These are phyloP conservation scores for Tylopilus vinaceipallidus DNA, from an alignment of 768 basidiomycete species.

Conservation along the genomic window DNA sequence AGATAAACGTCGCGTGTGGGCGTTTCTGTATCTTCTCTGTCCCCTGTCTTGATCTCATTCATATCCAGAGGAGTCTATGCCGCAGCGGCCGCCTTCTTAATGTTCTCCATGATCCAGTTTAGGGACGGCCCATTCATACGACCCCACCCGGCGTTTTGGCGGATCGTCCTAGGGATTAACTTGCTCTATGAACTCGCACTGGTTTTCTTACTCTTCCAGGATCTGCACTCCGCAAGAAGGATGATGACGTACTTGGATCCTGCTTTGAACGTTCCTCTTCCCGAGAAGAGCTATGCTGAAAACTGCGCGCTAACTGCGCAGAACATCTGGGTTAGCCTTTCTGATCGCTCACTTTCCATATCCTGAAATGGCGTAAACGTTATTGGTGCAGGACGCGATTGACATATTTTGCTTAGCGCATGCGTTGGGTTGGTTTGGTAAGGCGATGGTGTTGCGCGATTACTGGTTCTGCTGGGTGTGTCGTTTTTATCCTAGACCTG, in stretches of 20 bases:
- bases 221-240: slow-evolving; percentile 67
- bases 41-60: slow-evolving; percentile 15
- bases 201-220: slow-evolving; percentile 85
- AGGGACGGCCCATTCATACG: slow-evolving; percentile 88
- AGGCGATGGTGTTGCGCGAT: slow-evolving; percentile 85
- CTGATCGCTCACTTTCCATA: background rate
- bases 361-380: slow-evolving; percentile 4
- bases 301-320: slow-evolving; percentile 62
- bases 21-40: slow-evolving; percentile 3
- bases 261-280: slow-evolving; percentile 64
- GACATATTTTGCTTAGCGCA: slow-evolving; percentile 89
- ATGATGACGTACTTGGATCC: slow-evolving; percentile 84
- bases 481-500: slow-evolving; percentile 6
- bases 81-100: slow-evolving; percentile 66
- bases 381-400: slow-evolving; percentile 56
- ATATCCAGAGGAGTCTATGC: slow-evolving; percentile 70
- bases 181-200: slow-evolving; percentile 79
- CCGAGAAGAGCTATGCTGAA: slow-evolving; percentile 86
- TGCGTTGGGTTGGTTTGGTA: slow-evolving; percentile 86
- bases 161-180: slow-evolving; percentile 75
- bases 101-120: slow-evolving; percentile 86
- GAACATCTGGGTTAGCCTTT: slow-evolving; percentile 62
- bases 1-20: slow-evolving; percentile 80
- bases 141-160: slow-evolving; percentile 87
- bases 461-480: slow-evolving; percentile 94